phyloP scores from a whole-genome alignment of 148 eudicot genomes.

The Arctostaphylos glauca region DNA sequence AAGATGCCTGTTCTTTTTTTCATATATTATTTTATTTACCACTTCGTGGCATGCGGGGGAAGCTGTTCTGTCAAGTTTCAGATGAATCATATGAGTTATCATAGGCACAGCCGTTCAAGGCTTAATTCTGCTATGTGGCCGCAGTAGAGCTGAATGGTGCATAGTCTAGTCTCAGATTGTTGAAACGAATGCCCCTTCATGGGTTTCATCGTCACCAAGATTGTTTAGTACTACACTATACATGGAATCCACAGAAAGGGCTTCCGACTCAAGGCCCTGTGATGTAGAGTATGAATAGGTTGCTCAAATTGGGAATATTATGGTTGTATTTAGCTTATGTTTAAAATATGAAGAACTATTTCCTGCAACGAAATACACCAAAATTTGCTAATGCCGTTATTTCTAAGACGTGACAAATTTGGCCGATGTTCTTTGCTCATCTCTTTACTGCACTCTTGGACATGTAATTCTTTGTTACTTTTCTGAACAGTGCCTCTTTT shows the following conservation, averaged over 20 bases:
- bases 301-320: not conserved
- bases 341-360: not conserved
- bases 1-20: not conserved
- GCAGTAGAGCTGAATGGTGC: not conserved
- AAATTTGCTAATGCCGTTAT: not conserved
- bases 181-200: not conserved
- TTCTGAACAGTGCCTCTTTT: constrained; percentile 53
- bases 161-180: not conserved
- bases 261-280: not conserved
- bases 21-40: not conserved
- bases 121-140: not conserved
- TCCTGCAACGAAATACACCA: not conserved
- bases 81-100: not conserved
- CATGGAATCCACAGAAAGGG: not conserved
- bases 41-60: not conserved
- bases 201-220: not conserved
- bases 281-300: not conserved
- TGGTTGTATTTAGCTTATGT: not conserved
- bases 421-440: not conserved
- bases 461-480: not conserved
- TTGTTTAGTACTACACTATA: not conserved
- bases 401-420: not conserved
- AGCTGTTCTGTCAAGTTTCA: not conserved
- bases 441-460: not conserved
- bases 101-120: not conserved